Base-by-base conservation (phyloP, 768 basidiomycete species). In the Cyathus striatus region DNA sequence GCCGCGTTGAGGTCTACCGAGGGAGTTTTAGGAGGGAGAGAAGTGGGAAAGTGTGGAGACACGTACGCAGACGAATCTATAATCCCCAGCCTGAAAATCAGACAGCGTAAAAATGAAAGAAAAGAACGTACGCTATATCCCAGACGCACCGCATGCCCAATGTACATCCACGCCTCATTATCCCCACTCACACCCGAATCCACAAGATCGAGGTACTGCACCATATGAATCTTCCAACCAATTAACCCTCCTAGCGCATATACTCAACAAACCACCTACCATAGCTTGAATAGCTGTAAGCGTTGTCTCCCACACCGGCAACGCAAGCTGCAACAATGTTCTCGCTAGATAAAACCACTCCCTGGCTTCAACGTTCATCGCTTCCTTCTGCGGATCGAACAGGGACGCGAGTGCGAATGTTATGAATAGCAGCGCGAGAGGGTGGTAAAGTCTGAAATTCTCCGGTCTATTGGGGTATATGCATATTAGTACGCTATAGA, bases 401-500 rank as follows among this genome's bases (percentile, higher is more conserved):
- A 86, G 64, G 0, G 72, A 62, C 0, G 75, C 85, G 20, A 89
- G 68, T 4, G 84, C 76, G 48, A 90, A 79, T 10, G 87, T 58
- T 33, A 74, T 72, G 54, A 81, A 85, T 16, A 89, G 66, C 21
- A 88, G 67, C 0, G 83, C 69, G 13, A 86, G 62, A 1, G 72
- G 60, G 45, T 86, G 79, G n/a, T 72, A 61, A n/a, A 57, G 60
- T 6, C 65, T 55, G 36, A 70, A n/a, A n/a, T n/a, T n/a, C n/a
- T n/a, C n/a, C n/a, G n/a, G n/a, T n/a, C n/a, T n/a, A n/a, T n/a
- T n/a, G n/a, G n/a, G n/a, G n/a, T n/a, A n/a, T n/a, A n/a, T n/a
- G n/a, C n/a, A n/a, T n/a, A n/a, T n/a, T n/a, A n/a, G n/a, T n/a
- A n/a, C n/a, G n/a, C n/a, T n/a, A n/a, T n/a, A n/a, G n/a, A n/a